phyloP scores from a whole-genome alignment of 257 asterid genomes.

The Solanum rostratum region DNA sequence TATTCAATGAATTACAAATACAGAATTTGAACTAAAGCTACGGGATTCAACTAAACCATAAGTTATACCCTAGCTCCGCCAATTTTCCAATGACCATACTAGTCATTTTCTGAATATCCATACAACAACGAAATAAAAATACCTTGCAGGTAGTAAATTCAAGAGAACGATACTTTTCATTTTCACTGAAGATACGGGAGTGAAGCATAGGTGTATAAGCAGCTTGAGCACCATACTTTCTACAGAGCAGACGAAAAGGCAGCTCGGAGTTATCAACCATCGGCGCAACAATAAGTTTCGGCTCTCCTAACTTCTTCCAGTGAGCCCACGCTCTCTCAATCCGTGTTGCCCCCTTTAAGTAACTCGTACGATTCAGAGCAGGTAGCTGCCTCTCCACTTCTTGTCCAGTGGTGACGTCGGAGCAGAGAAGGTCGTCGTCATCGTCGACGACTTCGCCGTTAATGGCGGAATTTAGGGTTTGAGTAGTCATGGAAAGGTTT shows the following conservation, averaged over 20 bases:
- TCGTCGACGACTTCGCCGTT: background rate
- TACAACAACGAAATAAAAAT: background rate
- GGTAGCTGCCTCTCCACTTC: background rate
- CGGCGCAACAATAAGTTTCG: constrained; percentile 77
- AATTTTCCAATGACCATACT: no score
- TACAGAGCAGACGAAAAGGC: constrained; percentile 87
- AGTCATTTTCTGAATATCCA: background rate
- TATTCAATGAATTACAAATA: background rate
- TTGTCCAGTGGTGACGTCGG: constrained; percentile 9
- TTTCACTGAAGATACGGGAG: constrained; percentile 74
- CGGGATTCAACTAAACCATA: background rate
- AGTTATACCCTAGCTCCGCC: no score
- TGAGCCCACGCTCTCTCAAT: constrained; percentile 90
- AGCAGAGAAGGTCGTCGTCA: constrained; percentile 40
- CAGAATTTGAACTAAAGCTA: background rate
- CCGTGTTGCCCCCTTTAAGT: constrained; percentile 52
- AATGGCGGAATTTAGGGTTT: constrained; percentile 17
- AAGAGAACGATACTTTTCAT: constrained; percentile 63
- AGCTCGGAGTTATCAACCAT: constrained; percentile 99
- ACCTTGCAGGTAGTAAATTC: constrained; percentile 87
- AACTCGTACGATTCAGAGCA: constrained; percentile 30
- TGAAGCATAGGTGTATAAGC: constrained; percentile 99
- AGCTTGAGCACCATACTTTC: constrained; percentile 89
- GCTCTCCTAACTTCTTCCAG: constrained; percentile 75
- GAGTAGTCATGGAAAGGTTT: constrained; percentile 39